A percentile compares a stretch with the other conserved stretches of the same genome.
Evolutionary conservation across 2,329 filamentous ascomycete genomes (phyloP).

Genomic region (Ceratocystis colombiana): DNA sequence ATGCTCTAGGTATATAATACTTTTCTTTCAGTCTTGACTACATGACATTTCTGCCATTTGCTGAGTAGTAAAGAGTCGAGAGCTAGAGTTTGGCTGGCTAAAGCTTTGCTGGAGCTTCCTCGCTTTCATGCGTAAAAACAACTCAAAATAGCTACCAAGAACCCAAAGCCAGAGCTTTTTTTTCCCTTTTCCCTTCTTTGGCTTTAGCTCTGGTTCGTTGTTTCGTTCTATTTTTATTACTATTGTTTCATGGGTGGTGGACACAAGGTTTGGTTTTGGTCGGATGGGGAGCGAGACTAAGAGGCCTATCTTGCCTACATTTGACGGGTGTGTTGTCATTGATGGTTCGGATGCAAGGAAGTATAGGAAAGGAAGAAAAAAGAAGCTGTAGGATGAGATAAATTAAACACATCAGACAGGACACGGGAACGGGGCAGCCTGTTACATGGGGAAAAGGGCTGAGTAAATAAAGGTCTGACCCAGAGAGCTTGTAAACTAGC

Average conservation of each 20-base stretch:
- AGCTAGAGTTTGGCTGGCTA: neutral
- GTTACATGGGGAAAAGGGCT: no score
- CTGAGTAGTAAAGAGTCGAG: neutral
- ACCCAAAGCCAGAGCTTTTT: neutral
- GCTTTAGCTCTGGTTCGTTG: no score
- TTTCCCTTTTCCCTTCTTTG: neutral
- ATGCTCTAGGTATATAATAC: neutral
- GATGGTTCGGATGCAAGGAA: neutral
- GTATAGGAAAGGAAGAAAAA: neutral
- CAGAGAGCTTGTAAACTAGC: neutral
- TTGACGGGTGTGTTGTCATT: neutral
- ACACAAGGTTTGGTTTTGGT: no score
- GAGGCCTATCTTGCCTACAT: neutral
- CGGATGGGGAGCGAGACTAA: no score
- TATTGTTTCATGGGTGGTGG: neutral
- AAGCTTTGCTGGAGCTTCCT: neutral
- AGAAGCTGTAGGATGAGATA: neutral
- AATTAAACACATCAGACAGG: neutral
- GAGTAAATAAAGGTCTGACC: no score
- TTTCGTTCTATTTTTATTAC: neutral
- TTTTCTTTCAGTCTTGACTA: neutral
- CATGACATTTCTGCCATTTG: neutral
- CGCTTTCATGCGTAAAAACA: no score
- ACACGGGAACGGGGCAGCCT: no score
- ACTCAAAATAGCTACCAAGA: neutral